Evolutionary conservation across 805 yeast genomes (phyloP).

Genomic region (Teunomyces tritomae): DNA sequence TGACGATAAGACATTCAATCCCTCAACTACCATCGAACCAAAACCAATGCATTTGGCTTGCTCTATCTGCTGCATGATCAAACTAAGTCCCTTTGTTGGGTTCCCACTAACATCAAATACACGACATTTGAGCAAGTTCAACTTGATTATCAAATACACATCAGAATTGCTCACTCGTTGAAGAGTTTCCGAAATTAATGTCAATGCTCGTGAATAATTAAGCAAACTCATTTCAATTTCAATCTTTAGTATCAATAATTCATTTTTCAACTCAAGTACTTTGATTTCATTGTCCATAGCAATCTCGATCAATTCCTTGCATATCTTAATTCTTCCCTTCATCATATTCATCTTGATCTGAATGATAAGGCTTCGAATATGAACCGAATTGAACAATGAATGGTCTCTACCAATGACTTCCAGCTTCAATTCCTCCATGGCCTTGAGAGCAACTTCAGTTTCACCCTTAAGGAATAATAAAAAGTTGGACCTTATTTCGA

Average conservation of each 20-base stretch:
- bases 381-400: constrained; percentile 41
- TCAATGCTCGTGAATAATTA: constrained; percentile 28
- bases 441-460: constrained; percentile 35
- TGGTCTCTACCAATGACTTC: constrained; percentile 24
- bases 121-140: constrained; percentile 46
- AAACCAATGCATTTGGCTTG: constrained; percentile 48
- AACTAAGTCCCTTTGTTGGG: constrained; percentile 50
- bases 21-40: constrained; percentile 43
- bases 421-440: constrained; percentile 30
- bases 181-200: constrained; percentile 16
- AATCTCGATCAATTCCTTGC: constrained; percentile 32
- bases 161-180: constrained; percentile 19
- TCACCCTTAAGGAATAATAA: constrained; percentile 36
- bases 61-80: constrained; percentile 48
- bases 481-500: constrained; percentile 40
- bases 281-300: constrained; percentile 27
- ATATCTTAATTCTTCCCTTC: constrained; percentile 35
- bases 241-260: constrained; percentile 23
- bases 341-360: constrained; percentile 33
- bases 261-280: constrained; percentile 30
- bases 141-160: constrained; percentile 43
- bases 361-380: constrained; percentile 39
- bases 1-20: constrained; percentile 44
- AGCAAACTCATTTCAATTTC: constrained; percentile 31
- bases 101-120: constrained; percentile 42